Percentiles rank a stretch among this genome's conserved stretches.
These are phyloP conservation scores for Acacia concinna DNA, from an alignment of 331 rosid species.

Conservation along the genomic window DNA sequence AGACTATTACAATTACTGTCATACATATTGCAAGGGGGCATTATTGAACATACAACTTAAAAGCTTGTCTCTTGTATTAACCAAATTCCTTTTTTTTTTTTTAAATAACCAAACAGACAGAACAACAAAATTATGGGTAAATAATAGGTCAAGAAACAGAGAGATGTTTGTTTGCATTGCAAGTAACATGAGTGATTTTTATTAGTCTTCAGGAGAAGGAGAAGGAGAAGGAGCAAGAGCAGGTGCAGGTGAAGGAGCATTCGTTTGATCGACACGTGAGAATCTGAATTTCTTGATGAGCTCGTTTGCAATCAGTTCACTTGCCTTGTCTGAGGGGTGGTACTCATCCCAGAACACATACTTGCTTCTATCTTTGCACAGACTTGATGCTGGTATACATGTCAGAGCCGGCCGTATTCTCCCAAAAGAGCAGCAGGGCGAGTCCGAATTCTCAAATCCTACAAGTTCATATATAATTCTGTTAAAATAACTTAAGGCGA, in stretches of 20 bases:
- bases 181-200: neutral
- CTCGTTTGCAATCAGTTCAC: constrained; percentile 71
- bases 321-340: constrained; percentile 87
- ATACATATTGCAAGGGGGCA: constrained; percentile 3
- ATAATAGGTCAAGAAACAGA: neutral
- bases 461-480: constrained; percentile 2
- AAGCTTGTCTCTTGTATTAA: neutral
- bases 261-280: constrained; percentile 12
- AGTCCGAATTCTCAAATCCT: constrained; percentile 77
- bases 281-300: constrained; percentile 85
- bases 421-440: constrained; percentile 88
- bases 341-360: constrained; percentile 97
- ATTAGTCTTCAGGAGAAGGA: constrained; percentile 51
- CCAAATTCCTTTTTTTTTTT: neutral
- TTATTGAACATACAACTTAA: neutral
- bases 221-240: constrained; percentile 56
- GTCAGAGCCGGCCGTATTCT: constrained; percentile 81
- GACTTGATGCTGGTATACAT: constrained; percentile 71
- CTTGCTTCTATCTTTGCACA: constrained; percentile 91
- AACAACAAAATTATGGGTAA: neutral
- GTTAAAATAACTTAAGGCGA: too few relatives aligned
- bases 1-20: neutral
- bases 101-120: neutral
- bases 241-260: constrained; percentile 51
- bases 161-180: neutral